Evolutionary conservation across 768 basidiomycete species (phyloP), one percentile per base, ranked within the genome.

Genomic region (Hortiboletus flavorubellus): DNA sequence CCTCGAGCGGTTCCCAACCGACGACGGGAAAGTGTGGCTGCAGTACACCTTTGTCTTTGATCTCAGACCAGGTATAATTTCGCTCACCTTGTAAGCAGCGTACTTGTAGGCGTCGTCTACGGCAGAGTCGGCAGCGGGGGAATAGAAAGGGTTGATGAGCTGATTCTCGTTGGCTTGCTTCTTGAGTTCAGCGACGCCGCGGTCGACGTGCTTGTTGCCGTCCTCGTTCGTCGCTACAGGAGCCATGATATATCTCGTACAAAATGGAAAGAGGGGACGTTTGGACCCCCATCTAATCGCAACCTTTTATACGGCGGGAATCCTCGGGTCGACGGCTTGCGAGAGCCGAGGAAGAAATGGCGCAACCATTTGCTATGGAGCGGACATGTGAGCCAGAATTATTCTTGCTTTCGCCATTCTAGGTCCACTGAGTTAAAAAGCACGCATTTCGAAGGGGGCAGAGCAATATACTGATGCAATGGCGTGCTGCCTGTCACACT

Each of bases 11-110:
- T 58, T 79, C 79, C 85, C 86, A 90, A 38, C 78, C 67, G 12
- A 88, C 51, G 43, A 80, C 71, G 7, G 87, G 87, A 67, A 85
- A 89, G 51, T 66, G 71, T 15, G 87, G 87, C 87, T 90, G 59
- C 29, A 40, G 50, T 29, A 30, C 26, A 54, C 45, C 41, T 8
- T 51, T 45, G 35, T 44, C 34, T 31, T n/a, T 34, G 15, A 35
- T 41, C 11, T 45, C 42, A n/a, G 41, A 50, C 15, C 37, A 4
- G 34, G 42, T 38, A 16, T 35, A 47, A 18, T 18, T 26, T 15
- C 10, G 55, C 67, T 50, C 51, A 85, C 86, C 77, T 83, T 87
- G 68, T 80, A 86, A 40, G 83, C 71, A 16, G 80, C 77, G 62
- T 76, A 81, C 57, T 78, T 58, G 68, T 89, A 89, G 41, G 57